Evolutionary conservation across 192 early-diverging fungal genomes (phyloP).

Genomic region (Coemansia sp.): DNA sequence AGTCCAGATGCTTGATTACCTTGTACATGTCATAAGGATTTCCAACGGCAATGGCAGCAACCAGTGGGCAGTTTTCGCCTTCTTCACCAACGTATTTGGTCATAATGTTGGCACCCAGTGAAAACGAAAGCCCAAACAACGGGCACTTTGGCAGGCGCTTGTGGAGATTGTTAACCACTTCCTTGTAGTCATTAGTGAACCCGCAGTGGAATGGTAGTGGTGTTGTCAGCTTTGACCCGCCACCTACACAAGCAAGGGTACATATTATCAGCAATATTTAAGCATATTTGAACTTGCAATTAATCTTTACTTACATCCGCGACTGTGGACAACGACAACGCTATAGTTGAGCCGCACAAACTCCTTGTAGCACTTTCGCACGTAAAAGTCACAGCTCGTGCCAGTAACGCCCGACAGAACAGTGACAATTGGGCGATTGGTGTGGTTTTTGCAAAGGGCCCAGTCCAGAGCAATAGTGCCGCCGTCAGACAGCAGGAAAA

Average conservation of each 20-base stretch:
- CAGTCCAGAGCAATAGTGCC: slow-evolving; percentile 86
- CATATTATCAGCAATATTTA: neutral
- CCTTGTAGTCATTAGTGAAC: slow-evolving; percentile 72
- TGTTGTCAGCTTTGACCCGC: slow-evolving; percentile 68
- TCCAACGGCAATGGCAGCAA: slow-evolving; percentile 72
- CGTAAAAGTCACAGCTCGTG: slow-evolving; percentile 86
- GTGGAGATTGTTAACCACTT: slow-evolving; percentile 27
- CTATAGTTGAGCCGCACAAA: slow-evolving; percentile 64
- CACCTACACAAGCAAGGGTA: slow-evolving; percentile 32
- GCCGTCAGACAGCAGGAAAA: slow-evolving; percentile 74
- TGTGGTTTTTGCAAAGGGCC: slow-evolving; percentile 58
- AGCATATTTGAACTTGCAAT: neutral
- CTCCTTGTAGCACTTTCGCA: slow-evolving; percentile 68
- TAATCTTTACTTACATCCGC: slow-evolving; percentile 66
- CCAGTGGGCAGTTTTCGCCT: slow-evolving; percentile 68
- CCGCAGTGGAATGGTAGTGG: slow-evolving; percentile 79
- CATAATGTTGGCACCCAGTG: slow-evolving; percentile 90
- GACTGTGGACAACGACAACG: slow-evolving; percentile 80
- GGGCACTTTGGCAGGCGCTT: slow-evolving; percentile 63
- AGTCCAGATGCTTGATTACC: slow-evolving; percentile 53
- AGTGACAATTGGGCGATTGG: slow-evolving; percentile 70
- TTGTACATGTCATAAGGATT: slow-evolving; percentile 85
- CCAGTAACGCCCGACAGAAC: slow-evolving; percentile 90
- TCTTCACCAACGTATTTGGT: slow-evolving; percentile 88
- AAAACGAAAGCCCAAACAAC: slow-evolving; percentile 82